Conservation (phyloP, 2,329 filamentous ascomycete genomes). For the Penicillium brevicompactum region DNA sequence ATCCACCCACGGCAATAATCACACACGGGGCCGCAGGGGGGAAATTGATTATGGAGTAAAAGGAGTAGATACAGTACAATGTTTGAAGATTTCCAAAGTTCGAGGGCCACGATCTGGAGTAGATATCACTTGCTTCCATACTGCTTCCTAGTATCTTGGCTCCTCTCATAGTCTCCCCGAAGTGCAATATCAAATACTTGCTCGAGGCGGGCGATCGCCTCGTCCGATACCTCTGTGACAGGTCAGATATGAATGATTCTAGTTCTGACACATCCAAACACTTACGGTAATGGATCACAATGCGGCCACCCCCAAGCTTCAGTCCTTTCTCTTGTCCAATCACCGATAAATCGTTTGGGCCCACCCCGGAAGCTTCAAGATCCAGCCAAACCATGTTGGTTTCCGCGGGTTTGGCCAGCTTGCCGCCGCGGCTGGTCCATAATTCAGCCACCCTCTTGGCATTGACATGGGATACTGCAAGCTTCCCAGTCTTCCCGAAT, state of each 20-base stretch:
- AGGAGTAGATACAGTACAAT: not conserved
- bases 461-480: conserved; percentile 62
- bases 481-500: conserved; percentile 61
- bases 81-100: too few relatives aligned
- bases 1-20: too few relatives aligned
- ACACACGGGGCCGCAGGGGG: too few relatives aligned
- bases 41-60: too few relatives aligned
- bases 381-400: conserved; percentile 95
- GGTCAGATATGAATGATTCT: conserved; percentile 23
- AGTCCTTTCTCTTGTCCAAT: conserved; percentile 61
- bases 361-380: conserved; percentile 61
- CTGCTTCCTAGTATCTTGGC: conserved; percentile 32
- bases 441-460: conserved; percentile 64
- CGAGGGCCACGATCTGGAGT: not conserved
- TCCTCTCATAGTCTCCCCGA: conserved; percentile 36
- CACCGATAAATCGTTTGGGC: conserved; percentile 55
- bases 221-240: conserved; percentile 62
- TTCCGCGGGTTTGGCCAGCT: conserved; percentile 68
- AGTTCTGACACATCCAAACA: conserved; percentile 6
- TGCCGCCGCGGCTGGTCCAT: conserved; percentile 72
- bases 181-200: conserved; percentile 54
- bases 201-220: conserved; percentile 61
- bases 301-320: conserved; percentile 57
- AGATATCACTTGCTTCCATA: conserved; percentile 35
- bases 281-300: conserved; percentile 69